Conservation (phyloP, 495 filamentous ascomycete genomes). For the Recurvomyces mirabilis region DNA sequence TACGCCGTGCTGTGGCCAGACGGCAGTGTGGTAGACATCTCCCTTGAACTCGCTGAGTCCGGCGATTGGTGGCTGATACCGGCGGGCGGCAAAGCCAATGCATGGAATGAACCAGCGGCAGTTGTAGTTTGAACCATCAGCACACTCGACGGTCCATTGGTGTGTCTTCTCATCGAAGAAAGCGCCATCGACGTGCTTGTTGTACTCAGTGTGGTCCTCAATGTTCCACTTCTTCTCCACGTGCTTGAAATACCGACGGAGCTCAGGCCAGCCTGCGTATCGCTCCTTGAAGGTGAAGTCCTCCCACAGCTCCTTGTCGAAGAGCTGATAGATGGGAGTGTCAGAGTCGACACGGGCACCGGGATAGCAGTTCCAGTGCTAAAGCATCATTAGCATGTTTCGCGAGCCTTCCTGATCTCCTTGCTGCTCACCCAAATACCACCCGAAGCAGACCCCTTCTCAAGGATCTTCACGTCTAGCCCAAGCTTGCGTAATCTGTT, state of each 20-base stretch:
- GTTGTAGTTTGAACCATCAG: constrained; percentile 7
- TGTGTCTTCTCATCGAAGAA: constrained; percentile 17
- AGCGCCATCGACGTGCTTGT: constrained; percentile 21
- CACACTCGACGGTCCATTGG: constrained; percentile 22
- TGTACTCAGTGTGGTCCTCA: constrained; percentile 20
- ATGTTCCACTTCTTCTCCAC: constrained; percentile 22
- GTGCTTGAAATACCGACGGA: constrained; percentile 27
- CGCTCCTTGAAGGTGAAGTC: constrained; percentile 30
- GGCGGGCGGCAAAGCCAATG: constrained; percentile 16
- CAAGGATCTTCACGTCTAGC: constrained; percentile 1
- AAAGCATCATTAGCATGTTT: too few species aligned
- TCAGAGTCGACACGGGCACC: constrained; percentile 31
- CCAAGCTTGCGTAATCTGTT: constrained; percentile 14
- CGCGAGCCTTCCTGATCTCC: background rate
- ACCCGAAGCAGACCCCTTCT: constrained; percentile 2
- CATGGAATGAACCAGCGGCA: constrained; percentile 16
- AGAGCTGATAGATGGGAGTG: constrained; percentile 29
- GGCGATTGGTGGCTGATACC: constrained; percentile 35
- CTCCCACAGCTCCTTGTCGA: constrained; percentile 26
- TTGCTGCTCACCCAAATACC: constrained; percentile 7
- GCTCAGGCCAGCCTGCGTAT: constrained; percentile 24
- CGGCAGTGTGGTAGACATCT: constrained; percentile 42
- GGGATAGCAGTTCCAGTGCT: constrained; percentile 30
- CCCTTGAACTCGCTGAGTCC: constrained; percentile 47
- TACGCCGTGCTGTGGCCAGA: constrained; percentile 46